Evolutionary conservation across 306 rosid genomes (phyloP), one percentile per base, ranked within the genome.

Genomic region (Malus asiatica): DNA sequence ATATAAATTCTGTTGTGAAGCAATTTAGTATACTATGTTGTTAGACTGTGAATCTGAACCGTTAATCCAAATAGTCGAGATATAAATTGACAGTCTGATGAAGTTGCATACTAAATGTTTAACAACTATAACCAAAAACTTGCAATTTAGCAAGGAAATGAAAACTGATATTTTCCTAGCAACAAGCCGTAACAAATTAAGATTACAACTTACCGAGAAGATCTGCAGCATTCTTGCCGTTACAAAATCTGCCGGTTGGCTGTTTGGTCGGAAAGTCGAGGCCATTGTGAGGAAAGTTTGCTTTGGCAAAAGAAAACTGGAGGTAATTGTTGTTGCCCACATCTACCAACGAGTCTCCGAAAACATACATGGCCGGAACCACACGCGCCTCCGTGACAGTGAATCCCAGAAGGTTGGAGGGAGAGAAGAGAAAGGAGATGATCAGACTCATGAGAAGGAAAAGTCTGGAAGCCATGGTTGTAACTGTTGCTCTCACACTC

Each of bases 141-240:
- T 53, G 59, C 22, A n/a, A 53, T 53, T 53, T 53, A 20, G 59
- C 22, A 53, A 53, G 59, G 45, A 42, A 42, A 42, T 42, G 45
- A 42, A 42, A 42, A 10, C 45, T 0, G 7, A 38, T 38, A 38
- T 38, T 7, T 38, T 38, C 45, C 57, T 1, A 15, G 57, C 6
- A 18, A 52, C 58, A 52, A 52, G 22, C 20, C 58, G 20, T n/a
- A 53, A 53, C 23, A 18, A 58, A 16, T 20, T 2, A 57, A 61
- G 66, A 60, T 63, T n/a, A 51, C 4, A 1, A 62, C 76, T 66
- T 70, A 90, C 97, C 90, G 45, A 90, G 71, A 71, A 86, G 82
- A 79, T 92, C 97, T 18, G 91, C 91, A 75, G 93, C 86, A 82
- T 92, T 92, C 79, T 86, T 90, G 83, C 96, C 97, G 74, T 92